Base-by-base conservation (phyloP, 2,329 filamentous ascomycete genomes). In the Neonectria faginata region DNA sequence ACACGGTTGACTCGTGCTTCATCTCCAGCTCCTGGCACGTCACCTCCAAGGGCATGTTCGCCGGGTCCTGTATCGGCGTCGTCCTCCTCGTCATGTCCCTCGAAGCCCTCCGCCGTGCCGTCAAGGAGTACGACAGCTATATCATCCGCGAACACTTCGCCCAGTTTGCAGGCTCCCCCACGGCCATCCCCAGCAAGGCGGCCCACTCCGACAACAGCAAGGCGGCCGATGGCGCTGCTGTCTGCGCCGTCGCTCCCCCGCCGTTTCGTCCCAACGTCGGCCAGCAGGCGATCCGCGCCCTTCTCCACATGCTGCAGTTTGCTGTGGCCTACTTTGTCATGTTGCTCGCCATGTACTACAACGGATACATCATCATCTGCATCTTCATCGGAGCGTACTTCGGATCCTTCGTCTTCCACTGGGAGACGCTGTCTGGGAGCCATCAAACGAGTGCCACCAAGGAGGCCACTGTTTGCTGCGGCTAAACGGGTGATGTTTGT, bases 321-420 rank as follows among this genome's bases (percentile, higher is more conserved):
- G 88, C 88, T 0, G 85, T 93, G 2, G 92, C 91, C 2, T 96
- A 95, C 76, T 88, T 95, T 70, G 78, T 95, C 73, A 95, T 96
- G 92, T 79, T 91, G 80, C 61, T 75, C 51, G 70, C 73, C 79
- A 75, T 71, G 78, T 88, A 88, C 76, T 89, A 85, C 79, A 88
- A 88, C 70, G 88, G 89, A 10, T 96, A 93, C 78, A 85, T 96
- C 67, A 92, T 96, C 76, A 90, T 95, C 64, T 92, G 89, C 70
- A 93, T 96, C 76, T 87, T 95, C 67, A 86, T 95, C 60, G 93
- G 93, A 1, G 88, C 91, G 0, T 93, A 88, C 68, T 61, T 94
- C 5, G 93, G 92, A 16, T 84, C 86, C 12, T 92, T 94, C 67
- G 74, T 92, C 64, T 95, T 93, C 75, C 86, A 89, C 31, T 94